These are phyloP conservation scores for Batkoa obscura DNA, from an alignment of 371 early-diverging fungal genomes.

Conservation along the genomic window DNA sequence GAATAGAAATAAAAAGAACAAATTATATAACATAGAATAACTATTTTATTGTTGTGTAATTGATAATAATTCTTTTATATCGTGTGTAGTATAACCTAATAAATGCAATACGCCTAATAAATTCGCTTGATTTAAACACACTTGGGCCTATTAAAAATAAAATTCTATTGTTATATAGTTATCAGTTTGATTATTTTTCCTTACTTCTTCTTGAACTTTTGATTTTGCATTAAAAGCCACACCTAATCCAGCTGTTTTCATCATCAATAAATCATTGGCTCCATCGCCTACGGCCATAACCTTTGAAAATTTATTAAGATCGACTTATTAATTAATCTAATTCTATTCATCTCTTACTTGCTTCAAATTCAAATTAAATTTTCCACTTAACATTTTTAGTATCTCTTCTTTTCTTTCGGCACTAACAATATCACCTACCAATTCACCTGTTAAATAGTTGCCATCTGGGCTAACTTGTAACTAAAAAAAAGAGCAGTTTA, in stretches of 20 bases:
- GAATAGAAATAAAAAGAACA: too few species aligned
- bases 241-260: conserved; percentile 88
- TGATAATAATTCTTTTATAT: too few species aligned
- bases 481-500: conserved; percentile 11
- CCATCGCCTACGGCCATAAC: conserved; percentile 99
- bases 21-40: too few species aligned
- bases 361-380: conserved; percentile 67
- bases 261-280: conserved; percentile 97
- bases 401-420: conserved; percentile 85
- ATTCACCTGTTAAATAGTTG: conserved; percentile 59
- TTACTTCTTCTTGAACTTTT: conserved; percentile 67
- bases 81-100: too few species aligned
- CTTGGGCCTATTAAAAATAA: too few species aligned
- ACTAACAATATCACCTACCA: conserved; percentile 73
- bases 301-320: conserved; percentile 10
- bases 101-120: too few species aligned
- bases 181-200: conserved; percentile 17
- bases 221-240: conserved; percentile 98
- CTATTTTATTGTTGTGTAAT: too few species aligned
- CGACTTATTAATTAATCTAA: background rate
- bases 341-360: conserved; percentile 24
- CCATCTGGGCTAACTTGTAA: conserved; percentile 72
- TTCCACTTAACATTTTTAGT: conserved; percentile 83
- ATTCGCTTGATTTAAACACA: too few species aligned
- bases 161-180: background rate